A percentile compares a stretch with the other conserved stretches of the same genome.
These are phyloP conservation scores for Epichloe coenophiala DNA, from an alignment of 2,329 filamentous ascomycete genomes.

Conservation along the genomic window DNA sequence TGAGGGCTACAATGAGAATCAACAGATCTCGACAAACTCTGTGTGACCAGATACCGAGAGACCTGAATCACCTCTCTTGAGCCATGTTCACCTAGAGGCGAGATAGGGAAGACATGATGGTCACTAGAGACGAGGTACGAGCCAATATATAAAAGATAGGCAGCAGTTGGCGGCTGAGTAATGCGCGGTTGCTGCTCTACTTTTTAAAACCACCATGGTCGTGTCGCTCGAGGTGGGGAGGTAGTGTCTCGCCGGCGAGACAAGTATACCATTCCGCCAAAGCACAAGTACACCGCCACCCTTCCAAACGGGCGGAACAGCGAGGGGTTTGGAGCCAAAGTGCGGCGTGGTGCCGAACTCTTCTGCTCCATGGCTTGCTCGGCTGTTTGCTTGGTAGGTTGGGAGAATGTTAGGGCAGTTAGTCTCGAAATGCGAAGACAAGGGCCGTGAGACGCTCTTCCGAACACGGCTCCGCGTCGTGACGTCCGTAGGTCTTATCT, in stretches of 20 bases:
- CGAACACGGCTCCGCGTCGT: background rate
- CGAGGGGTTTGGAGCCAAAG: background rate
- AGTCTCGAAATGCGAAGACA: background rate
- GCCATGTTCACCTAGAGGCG: constrained; percentile 20
- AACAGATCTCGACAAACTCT: constrained; percentile 16
- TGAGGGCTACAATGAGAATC: constrained; percentile 1
- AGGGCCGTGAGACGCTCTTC: background rate
- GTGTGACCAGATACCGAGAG: constrained; percentile 22
- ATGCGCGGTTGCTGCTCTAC: background rate
- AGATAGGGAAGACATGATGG: constrained; percentile 15
- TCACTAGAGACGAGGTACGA: constrained; percentile 1
- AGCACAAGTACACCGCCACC: constrained; percentile 2
- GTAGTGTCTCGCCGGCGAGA: constrained; percentile 8
- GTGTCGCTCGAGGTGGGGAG: constrained; percentile 4
- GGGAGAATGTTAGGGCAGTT: background rate
- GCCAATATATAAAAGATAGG: background rate
- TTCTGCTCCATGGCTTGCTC: background rate
- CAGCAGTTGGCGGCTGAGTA: background rate
- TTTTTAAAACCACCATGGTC: background rate
- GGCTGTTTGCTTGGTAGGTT: background rate
- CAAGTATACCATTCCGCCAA: constrained; percentile 5
- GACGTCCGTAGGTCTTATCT: constrained; percentile 1
- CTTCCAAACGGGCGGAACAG: background rate
- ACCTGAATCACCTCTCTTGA: constrained; percentile 23
- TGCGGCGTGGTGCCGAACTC: background rate